Base-by-base conservation (phyloP, 129 eudicot species). In the Escallonia rubra region DNA sequence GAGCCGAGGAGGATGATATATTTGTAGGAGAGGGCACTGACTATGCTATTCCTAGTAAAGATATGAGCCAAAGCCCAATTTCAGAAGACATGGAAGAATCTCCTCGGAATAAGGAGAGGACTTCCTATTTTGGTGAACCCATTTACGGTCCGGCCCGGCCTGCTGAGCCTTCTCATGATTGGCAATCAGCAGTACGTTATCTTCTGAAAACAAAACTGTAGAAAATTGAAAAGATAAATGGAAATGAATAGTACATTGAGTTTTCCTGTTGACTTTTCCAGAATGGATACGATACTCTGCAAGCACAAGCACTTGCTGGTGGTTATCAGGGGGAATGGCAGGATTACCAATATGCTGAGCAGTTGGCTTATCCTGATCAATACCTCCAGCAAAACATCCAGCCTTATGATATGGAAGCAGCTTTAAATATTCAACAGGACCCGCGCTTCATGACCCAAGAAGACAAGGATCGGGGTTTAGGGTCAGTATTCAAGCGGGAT, bases 1-100 rank as follows among this genome's bases (percentile, higher is more conserved):
- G 96, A 57, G 59, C 47, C 72, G 96, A 89, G 43, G 96, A 93
- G 66, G 98, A 93, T 41, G 98, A 93, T 81, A 93, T 93, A 57
- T 93, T 93, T 82, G 88, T 93, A 9, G 98, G 98, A 58, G 98
- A 84, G 55, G 98, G 98, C 44, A 67, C 84, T 23, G 96, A 93
- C 61, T 93, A 93, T 78, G 78, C 70, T 39, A 57, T 93, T 76
- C 92, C 96, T 34, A 77, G 84, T 71, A 84, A 84, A 80, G 98
- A 92, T 71, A 89, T 84, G 95, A 88, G 91, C 78, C 98, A 89
- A 59, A 93, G 96, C 82, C 96, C 98, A 34, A 57, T 86, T 57
- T 89, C 91, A 34, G 96, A 93, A 77, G 92, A 93, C 76, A 93
- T 93, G 98, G 96, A 93, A 80, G 98, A 93, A 81, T 93, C 98